Base-by-base conservation (phyloP, 1,284 basidiomycete species). In the Apiotrichum montevideense region DNA sequence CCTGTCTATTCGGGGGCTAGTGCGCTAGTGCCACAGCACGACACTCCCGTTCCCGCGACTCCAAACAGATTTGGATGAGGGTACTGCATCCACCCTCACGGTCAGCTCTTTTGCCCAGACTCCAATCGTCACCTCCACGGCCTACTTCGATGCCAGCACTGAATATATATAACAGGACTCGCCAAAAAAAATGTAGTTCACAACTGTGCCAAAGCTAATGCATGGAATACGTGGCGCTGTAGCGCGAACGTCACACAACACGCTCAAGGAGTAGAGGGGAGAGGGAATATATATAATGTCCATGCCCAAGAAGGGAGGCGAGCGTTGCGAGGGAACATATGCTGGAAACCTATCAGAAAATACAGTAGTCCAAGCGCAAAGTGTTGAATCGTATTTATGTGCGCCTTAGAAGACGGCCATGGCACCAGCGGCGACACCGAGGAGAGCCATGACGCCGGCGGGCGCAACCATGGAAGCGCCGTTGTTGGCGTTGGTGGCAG, bases 381-480 rank as follows among this genome's bases (percentile, higher is more conserved):
- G 29, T 43, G n/a, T 6, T 14, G 10, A n/a, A 43, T 47, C 47
- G 21, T 21, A 21, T 21, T 21, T 21, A 21, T 21, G 21, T 21
- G 21, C 21, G 21, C 8, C 37, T 66, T 70, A 70, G 57, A 70
- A 57, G 52, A 66, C 57, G 43, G 61, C 64, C 37, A 63, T 46
- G 54, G 59, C 61, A 47, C 64, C 66, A 32, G 60, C 52, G 43
- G 58, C 15, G 35, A 55, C 60, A 55, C 54, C 57, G 39, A 50
- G 45, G 42, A 61, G 52, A 37, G 47, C 57, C 13, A 55, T 34
- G 54, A 55, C 59, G 29, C 48, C 48, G 29, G 42, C 53, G 8
- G 57, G 33, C 35, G 52, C n/a, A 39, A 34, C 50, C 39, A 44
- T 13, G 14, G 61, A 52, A 48, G 55, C 45, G 21, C 21, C 65